Evolutionary conservation across 2,329 filamentous ascomycete genomes (phyloP).

Genomic region (Diaporthe helianthi): DNA sequence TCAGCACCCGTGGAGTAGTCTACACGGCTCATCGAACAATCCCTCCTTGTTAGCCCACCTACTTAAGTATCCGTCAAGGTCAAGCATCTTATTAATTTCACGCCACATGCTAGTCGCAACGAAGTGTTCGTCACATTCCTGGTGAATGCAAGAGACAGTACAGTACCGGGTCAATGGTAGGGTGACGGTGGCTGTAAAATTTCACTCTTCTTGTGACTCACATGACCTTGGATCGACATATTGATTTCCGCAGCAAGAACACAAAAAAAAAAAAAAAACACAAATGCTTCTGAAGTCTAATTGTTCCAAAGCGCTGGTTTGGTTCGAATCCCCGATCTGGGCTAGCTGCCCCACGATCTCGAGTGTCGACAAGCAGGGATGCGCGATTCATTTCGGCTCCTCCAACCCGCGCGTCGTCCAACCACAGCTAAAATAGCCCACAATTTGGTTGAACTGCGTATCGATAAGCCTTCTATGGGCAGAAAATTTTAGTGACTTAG

Average conservation of each 20-base stretch:
- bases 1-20: background rate
- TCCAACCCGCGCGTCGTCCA: constrained; percentile 13
- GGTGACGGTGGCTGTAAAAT: background rate
- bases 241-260: background rate
- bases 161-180: background rate
- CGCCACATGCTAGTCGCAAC: background rate
- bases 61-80: background rate
- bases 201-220: background rate
- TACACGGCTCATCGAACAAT: background rate
- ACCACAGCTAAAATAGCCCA: constrained; percentile 15
- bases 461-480: constrained; percentile 21
- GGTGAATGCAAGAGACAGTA: background rate
- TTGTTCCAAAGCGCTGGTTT: background rate
- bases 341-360: constrained; percentile 5
- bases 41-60: too few species aligned
- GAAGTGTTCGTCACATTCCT: background rate
- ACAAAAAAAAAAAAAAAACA: constrained; percentile 5
- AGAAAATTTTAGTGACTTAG: constrained; percentile 18
- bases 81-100: background rate
- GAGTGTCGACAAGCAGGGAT: constrained; percentile 7
- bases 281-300: background rate
- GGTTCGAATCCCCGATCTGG: constrained; percentile 7
- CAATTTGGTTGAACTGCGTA: background rate
- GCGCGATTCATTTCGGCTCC: constrained; percentile 9
- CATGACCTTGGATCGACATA: constrained; percentile 8